Evolutionary conservation across 805 yeast genomes (phyloP).

Genomic region (Teunomyces cretensis): DNA sequence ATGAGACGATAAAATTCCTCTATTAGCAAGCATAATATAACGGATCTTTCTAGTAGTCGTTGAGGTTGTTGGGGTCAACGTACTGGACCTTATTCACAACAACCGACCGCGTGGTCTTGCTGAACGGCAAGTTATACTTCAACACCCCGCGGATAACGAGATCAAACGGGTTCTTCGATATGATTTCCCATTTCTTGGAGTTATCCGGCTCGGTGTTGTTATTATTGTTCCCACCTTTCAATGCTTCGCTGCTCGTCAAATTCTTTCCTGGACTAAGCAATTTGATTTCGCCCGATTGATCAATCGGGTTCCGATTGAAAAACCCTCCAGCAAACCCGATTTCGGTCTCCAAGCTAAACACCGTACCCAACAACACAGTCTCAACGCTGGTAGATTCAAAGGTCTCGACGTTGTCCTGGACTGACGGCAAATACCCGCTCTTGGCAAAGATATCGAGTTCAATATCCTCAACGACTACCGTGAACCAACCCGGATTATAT

Average conservation of each 20-base stretch:
- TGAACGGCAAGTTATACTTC: constrained; percentile 71
- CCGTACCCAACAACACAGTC: constrained; percentile 76
- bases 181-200: constrained; percentile 65
- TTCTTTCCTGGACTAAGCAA: constrained; percentile 68
- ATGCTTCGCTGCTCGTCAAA: constrained; percentile 23
- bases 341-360: constrained; percentile 66
- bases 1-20: background rate
- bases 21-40: no score
- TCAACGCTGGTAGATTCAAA: constrained; percentile 31
- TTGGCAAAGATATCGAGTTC: constrained; percentile 86
- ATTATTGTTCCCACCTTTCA: constrained; percentile 1
- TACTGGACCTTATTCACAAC: constrained; percentile 58
- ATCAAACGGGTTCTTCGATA: constrained; percentile 81
- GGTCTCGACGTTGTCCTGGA: background rate
- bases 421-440: constrained; percentile 46
- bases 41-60: background rate
- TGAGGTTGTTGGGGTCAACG: constrained; percentile 48
- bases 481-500: constrained; percentile 82
- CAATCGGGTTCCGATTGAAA: constrained; percentile 57
- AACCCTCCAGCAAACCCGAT: constrained; percentile 76
- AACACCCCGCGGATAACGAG: constrained; percentile 80
- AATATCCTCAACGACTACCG: constrained; percentile 59
- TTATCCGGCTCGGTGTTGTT: constrained; percentile 34
- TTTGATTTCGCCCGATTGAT: constrained; percentile 69
- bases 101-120: constrained; percentile 49